Conservation (phyloP, 1,284 basidiomycete genomes). For the Sanghuangporus baumii region DNA sequence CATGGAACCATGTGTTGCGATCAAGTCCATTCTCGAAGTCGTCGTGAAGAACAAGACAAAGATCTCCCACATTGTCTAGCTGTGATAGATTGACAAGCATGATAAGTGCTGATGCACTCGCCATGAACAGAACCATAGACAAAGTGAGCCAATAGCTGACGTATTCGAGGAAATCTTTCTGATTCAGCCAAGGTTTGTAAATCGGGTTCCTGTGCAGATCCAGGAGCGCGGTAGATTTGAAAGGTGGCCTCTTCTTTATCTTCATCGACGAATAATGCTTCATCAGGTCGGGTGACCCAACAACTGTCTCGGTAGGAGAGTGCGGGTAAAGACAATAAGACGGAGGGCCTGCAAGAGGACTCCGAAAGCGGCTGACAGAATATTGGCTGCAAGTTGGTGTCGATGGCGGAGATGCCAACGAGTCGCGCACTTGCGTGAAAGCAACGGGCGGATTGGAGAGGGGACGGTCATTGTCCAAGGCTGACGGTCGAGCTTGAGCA, state of each 20-base stretch:
- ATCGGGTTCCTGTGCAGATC: background rate
- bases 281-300: constrained; percentile 4
- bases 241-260: background rate
- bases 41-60: constrained; percentile 69
- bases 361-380: background rate
- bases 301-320: constrained; percentile 8
- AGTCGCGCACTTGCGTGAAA: constrained; percentile 2
- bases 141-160: constrained; percentile 12
- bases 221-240: constrained; percentile 11
- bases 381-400: background rate
- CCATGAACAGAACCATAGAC: constrained; percentile 12
- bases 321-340: background rate
- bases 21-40: constrained; percentile 52
- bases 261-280: background rate
- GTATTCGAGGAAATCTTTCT: constrained; percentile 1
- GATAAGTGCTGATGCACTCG: background rate
- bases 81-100: background rate
- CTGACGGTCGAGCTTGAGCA: background rate
- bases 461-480: background rate
- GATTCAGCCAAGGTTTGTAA: constrained; percentile 8
- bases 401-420: constrained; percentile 1
- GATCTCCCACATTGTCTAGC: constrained; percentile 25
- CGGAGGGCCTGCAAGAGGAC: constrained; percentile 3
- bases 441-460: background rate
- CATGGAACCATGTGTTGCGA: constrained; percentile 54